Evolutionary conservation across 1,284 basidiomycete species (phyloP), one percentile per base, ranked within the genome.

Genomic region (Pseudozyma thailandica): DNA sequence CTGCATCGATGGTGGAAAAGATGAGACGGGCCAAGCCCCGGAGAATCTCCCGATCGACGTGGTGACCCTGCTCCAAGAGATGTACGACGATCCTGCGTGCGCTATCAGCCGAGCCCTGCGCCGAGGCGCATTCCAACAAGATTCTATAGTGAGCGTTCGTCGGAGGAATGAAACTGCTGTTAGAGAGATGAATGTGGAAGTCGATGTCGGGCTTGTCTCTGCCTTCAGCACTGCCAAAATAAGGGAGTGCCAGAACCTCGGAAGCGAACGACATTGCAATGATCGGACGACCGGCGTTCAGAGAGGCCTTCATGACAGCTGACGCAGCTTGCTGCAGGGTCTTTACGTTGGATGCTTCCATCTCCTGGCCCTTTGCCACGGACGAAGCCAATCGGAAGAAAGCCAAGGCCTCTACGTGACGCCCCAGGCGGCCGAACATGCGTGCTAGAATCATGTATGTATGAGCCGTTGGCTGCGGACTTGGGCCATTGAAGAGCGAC

Each of bases 1-100:
- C 57, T 13, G 48, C 27, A 49, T 71, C 68, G 44, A 71, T 62
- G 7, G 61, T 58, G 6, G 68, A 56, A 20, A 71, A 64, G 31
- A 65, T 42, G 20, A 71, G 28, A 1, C 61, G 41, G 6, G 61
- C 44, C 8, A 71, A 38, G 10, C 68, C 68, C 15, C 44, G 39
- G 9, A 51, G 28, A 26, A 71, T 48, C 10, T 60, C 35, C 18
- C 25, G 18, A 44, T 71, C 68, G 20, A 61, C 43, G 20, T 20
- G 9, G n/a, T 58, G 41, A 3, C 61, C 50, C 16, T 54, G 45
- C 12, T 38, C 20, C 37, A 66, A 46, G 3, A 62, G 50, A 39
- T 69, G 47, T 27, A 70, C 52, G 6, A 73, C 21, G 26, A 70
- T 51, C 25, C 57, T 44, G 9, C 65, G 6, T 4, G 71, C 50